phyloP scores from a whole-genome alignment of 331 rosid genomes.

The Quercus tomentella region DNA sequence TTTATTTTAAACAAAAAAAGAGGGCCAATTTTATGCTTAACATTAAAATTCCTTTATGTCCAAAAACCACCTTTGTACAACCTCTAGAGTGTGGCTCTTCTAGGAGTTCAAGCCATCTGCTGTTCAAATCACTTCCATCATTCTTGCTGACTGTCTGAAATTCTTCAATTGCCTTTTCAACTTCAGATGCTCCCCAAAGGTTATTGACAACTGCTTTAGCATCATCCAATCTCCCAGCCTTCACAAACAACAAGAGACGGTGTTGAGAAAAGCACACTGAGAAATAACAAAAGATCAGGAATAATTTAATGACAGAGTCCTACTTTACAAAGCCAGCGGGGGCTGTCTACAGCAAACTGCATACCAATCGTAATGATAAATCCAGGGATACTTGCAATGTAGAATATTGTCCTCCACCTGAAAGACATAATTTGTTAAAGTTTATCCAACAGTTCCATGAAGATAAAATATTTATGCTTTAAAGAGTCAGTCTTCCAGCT shows the following conservation, averaged over 20 bases:
- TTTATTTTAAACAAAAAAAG: neutral
- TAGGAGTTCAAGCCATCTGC: slow-evolving; percentile 74
- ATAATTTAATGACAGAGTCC: slow-evolving; percentile 14
- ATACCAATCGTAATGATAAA: slow-evolving; percentile 70
- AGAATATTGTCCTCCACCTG: slow-evolving; percentile 96
- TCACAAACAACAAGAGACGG: slow-evolving; percentile 20
- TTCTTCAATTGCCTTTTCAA: slow-evolving; percentile 69
- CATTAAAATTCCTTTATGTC: neutral
- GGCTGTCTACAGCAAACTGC: slow-evolving; percentile 92
- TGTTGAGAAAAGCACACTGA: slow-evolving; percentile 1
- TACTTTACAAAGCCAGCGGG: slow-evolving; percentile 95
- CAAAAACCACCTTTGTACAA: slow-evolving; percentile 62
- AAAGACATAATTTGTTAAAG: slow-evolving; percentile 7
- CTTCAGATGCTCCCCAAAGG: slow-evolving; percentile 83
- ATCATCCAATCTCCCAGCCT: slow-evolving; percentile 71
- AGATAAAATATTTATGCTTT: neutral
- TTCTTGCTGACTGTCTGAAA: slow-evolving; percentile 65
- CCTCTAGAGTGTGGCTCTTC: slow-evolving; percentile 86
- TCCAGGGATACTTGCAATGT: slow-evolving; percentile 79
- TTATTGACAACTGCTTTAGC: slow-evolving; percentile 57
- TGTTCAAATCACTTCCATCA: slow-evolving; percentile 75
- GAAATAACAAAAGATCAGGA: neutral
- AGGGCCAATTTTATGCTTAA: neutral
- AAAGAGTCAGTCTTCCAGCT: neutral
- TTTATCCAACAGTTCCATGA: neutral